A percentile compares a stretch with the other conserved stretches of the same genome.
These are phyloP conservation scores for Mycocentrospora acerina DNA, from an alignment of 2,329 filamentous ascomycete species.

Conservation along the genomic window DNA sequence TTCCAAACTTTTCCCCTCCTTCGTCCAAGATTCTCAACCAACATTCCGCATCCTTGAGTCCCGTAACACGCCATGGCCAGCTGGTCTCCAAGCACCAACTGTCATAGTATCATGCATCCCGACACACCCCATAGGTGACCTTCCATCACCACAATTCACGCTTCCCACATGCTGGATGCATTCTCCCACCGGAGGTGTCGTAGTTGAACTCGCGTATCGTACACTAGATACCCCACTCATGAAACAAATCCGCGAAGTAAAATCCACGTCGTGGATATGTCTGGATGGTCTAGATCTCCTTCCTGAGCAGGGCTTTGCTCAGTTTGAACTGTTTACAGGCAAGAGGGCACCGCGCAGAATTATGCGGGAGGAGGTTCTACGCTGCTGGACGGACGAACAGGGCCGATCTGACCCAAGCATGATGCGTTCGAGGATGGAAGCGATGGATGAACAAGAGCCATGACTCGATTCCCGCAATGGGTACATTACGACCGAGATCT, in stretches of 20 bases:
- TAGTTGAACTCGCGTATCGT: constrained; percentile 72
- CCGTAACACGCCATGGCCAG: constrained; percentile 64
- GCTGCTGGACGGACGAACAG: constrained; percentile 32
- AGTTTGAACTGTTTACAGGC: constrained; percentile 79
- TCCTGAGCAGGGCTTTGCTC: constrained; percentile 76
- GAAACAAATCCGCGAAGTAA: constrained; percentile 62
- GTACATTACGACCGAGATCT: too few species aligned
- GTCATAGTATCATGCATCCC: constrained; percentile 77
- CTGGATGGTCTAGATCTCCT: constrained; percentile 75
- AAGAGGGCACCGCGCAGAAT: constrained; percentile 67
- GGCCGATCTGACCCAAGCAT: constrained; percentile 26
- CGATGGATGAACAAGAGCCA: constrained; percentile 32
- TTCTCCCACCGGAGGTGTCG: constrained; percentile 74
- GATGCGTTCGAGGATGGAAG: constrained; percentile 30
- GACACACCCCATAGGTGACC: constrained; percentile 63
- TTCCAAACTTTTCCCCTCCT: constrained; percentile 22
- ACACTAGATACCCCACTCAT: constrained; percentile 70
- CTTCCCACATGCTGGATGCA: constrained; percentile 69
- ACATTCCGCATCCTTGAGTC: constrained; percentile 61
- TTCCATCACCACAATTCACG: constrained; percentile 67
- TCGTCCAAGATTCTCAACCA: constrained; percentile 37
- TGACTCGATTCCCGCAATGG: constrained; percentile 8
- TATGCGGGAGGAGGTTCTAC: constrained; percentile 66
- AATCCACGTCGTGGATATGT: constrained; percentile 69
- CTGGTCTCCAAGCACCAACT: constrained; percentile 63